Percentiles rank a stretch among this genome's conserved stretches.
These are phyloP conservation scores for Taiozyma sp. DNA, from an alignment of 1,139 yeast species.

Conservation along the genomic window DNA sequence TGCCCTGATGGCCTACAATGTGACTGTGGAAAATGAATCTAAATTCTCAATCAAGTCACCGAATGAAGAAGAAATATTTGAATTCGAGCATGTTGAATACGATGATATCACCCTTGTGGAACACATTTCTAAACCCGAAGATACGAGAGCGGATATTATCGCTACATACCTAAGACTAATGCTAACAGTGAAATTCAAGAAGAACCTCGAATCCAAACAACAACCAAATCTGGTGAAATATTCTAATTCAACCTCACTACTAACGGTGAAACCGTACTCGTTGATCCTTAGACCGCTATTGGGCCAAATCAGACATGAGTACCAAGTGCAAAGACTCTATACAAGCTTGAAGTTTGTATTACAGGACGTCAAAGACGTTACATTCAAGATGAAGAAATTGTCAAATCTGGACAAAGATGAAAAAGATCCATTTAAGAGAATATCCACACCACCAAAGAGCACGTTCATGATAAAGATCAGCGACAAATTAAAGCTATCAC, in stretches of 20 bases:
- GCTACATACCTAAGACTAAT: slow-evolving; percentile 44
- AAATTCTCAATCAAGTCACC: slow-evolving; percentile 55
- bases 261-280: slow-evolving; percentile 32
- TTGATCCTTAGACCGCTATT: slow-evolving; percentile 60
- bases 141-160: slow-evolving; percentile 31
- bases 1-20: slow-evolving; percentile 65
- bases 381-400: slow-evolving; percentile 15
- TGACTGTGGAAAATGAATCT: slow-evolving; percentile 59
- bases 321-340: slow-evolving; percentile 40
- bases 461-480: slow-evolving; percentile 10
- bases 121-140: slow-evolving; percentile 23
- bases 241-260: slow-evolving; percentile 11
- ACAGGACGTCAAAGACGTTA: slow-evolving; percentile 14
- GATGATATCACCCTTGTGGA: slow-evolving; percentile 22
- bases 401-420: slow-evolving; percentile 14
- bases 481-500: slow-evolving; percentile 4
- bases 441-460: slow-evolving; percentile 15
- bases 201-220: slow-evolving; percentile 28
- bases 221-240: slow-evolving; percentile 13
- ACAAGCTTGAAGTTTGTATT: slow-evolving; percentile 33
- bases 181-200: slow-evolving; percentile 38
- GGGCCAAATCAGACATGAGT: slow-evolving; percentile 65
- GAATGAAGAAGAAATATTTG: slow-evolving; percentile 56
- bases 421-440: slow-evolving; percentile 18
- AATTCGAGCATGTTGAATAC: slow-evolving; percentile 57